Evolutionary conservation across 2,329 filamentous ascomycete species (phyloP).

Genomic region (Clonostachys rhizophaga): DNA sequence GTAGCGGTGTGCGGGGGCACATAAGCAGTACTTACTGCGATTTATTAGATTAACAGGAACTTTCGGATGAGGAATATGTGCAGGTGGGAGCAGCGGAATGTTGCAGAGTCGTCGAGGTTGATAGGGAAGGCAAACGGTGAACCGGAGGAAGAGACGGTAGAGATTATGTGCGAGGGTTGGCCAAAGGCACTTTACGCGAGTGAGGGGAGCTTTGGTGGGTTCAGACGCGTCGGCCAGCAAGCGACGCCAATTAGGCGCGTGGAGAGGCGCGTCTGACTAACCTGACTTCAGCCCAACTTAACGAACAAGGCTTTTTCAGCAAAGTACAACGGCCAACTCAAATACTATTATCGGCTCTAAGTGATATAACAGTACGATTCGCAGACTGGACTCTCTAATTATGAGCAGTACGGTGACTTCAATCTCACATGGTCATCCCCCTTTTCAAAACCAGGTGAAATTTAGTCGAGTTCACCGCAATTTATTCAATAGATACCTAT

Average conservation of each 20-base stretch:
- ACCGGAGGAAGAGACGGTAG: conserved; percentile 4
- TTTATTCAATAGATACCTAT: too few species aligned
- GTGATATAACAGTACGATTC: too few species aligned
- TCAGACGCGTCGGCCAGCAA: conserved; percentile 18
- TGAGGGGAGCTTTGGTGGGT: conserved; percentile 11
- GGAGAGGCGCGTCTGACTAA: conserved; percentile 3
- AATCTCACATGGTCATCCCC: too few species aligned
- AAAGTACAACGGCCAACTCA: background rate
- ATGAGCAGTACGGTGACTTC: too few species aligned
- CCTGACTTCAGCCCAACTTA: background rate
- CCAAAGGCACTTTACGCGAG: conserved; percentile 26
- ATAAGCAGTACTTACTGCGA: background rate
- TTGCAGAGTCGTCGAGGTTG: background rate
- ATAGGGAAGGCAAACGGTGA: conserved; percentile 3
- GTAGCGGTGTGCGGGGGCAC: too few species aligned
- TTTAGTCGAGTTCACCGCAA: too few species aligned
- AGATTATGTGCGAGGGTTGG: conserved; percentile 4
- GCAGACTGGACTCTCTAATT: too few species aligned
- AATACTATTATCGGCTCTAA: too few species aligned
- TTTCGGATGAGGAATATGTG: background rate
- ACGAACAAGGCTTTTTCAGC: background rate
- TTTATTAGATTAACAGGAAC: background rate
- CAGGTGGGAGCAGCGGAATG: background rate
- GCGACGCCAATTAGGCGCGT: conserved; percentile 22
- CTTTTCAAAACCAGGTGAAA: too few species aligned